Percentiles rank a stretch among this genome's conserved stretches.
Conservation (phyloP, 2,329 filamentous ascomycete species). For the Exophiala mesophila region DNA sequence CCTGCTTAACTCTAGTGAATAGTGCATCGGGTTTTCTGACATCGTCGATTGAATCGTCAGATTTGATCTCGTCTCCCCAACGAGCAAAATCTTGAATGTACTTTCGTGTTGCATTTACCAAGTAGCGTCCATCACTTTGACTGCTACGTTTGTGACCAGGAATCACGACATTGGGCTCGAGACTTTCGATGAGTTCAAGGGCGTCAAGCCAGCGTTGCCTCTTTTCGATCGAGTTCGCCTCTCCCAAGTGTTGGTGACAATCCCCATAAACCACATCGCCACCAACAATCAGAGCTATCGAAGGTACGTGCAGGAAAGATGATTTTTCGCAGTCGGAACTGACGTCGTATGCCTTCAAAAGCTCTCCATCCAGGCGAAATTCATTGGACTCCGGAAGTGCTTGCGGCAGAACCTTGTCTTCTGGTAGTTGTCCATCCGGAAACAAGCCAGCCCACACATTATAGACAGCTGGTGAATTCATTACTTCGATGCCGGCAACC, state of each 20-base stretch:
- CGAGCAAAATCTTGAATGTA: not conserved
- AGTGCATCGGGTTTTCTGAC: not conserved
- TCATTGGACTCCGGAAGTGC: slow-evolving; percentile 9
- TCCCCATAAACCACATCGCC: slow-evolving; percentile 40
- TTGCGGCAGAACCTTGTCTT: slow-evolving; percentile 7
- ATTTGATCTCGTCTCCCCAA: not conserved
- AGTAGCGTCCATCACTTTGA: slow-evolving; percentile 29
- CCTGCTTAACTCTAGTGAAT: not conserved
- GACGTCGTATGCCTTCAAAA: slow-evolving; percentile 26
- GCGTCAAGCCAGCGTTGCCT: slow-evolving; percentile 33
- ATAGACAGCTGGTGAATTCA: too few relatives aligned
- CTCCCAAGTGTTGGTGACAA: slow-evolving; percentile 34
- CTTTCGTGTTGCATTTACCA: not conserved
- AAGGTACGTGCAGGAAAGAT: slow-evolving; percentile 35
- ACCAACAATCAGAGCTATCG: slow-evolving; percentile 33
- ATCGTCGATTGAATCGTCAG: not conserved
- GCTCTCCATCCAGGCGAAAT: slow-evolving; percentile 1
- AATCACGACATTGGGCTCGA: slow-evolving; percentile 33
- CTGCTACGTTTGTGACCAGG: slow-evolving; percentile 30
- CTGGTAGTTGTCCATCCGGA: too few relatives aligned
- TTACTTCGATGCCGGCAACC: too few relatives aligned
- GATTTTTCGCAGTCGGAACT: slow-evolving; percentile 33
- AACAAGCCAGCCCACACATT: too few relatives aligned
- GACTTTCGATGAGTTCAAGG: slow-evolving; percentile 31
- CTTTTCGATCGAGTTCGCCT: slow-evolving; percentile 32